Evolutionary conservation across 164 flowering plant species (phyloP), one percentile per base, ranked within the genome.

Genomic region (Magnolia sinica): DNA sequence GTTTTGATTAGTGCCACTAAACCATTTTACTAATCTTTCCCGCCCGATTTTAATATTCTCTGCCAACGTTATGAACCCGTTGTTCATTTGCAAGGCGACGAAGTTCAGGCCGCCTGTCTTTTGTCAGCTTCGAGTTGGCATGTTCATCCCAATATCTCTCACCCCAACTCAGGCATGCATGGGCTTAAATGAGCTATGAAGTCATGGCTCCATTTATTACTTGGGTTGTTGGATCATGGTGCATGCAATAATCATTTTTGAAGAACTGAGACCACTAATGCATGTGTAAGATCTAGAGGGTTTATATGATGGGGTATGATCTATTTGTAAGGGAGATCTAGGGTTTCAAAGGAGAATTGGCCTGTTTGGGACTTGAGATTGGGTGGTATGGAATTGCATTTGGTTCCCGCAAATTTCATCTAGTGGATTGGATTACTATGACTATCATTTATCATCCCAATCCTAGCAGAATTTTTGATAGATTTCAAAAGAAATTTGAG

Each of bases 21-120:
- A 27, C 50, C n/a, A 66, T 67, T 64, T 80, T 75, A 77, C 59
- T 66, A 77, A 50, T 16, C 52, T 71, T 55, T 80, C 80, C 74
- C 80, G 77, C 84, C 79, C 78, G 72, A 81, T 84, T 82, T 83
- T 74, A 74, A 78, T 71, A 81, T 78, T 82, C 64, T 4, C 4
- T 66, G 50, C 80, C 80, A 81, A 81, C 87, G 89, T 81, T 77
- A 73, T 73, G 61, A 65, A 71, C 77, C 85, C 76, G 79, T 66
- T 81, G 78, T 77, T 75, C 76, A 73, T 79, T 78, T 64, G 45
- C 83, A 78, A 77, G 73, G 37, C 13, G 86, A 78, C 86, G 83
- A 52, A 83, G 52, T 52, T 37, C 22, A 27, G 82, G 84, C 87
- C 86, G 87, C 82, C 90, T 79, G 74, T 74, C 50, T 67, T 83